Evolutionary conservation across 371 early-diverging fungal species (phyloP).

Genomic region (Rhizomucor miehei): DNA sequence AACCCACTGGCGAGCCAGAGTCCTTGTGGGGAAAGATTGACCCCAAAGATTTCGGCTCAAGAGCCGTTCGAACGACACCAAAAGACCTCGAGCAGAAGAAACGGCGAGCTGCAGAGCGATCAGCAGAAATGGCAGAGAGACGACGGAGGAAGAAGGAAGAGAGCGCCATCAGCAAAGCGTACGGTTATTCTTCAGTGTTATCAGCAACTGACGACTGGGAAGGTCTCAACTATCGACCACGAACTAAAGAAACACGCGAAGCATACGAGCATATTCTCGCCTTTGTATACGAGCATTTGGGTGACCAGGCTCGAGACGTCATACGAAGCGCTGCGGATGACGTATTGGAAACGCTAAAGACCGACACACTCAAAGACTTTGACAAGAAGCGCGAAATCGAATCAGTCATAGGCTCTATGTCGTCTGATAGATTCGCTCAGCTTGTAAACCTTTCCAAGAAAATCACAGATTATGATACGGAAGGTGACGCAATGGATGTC

Average conservation of each 20-base stretch:
- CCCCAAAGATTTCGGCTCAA: conserved; percentile 82
- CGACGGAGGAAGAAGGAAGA: conserved; percentile 60
- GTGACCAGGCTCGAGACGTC: conserved; percentile 88
- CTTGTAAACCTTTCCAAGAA: conserved; percentile 90
- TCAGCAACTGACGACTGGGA: conserved; percentile 92
- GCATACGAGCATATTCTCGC: conserved; percentile 87
- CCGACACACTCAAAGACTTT: conserved; percentile 81
- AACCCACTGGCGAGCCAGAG: conserved; percentile 96
- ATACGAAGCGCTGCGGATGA: conserved; percentile 89
- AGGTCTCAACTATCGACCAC: conserved; percentile 84
- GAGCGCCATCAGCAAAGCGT: conserved; percentile 58
- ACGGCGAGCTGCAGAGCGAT: conserved; percentile 51
- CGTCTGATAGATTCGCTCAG: conserved; percentile 80
- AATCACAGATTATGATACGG: conserved; percentile 82
- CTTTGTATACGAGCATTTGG: conserved; percentile 77
- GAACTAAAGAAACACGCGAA: conserved; percentile 91
- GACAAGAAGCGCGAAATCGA: conserved; percentile 89
- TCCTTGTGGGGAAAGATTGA: conserved; percentile 85
- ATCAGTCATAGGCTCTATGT: conserved; percentile 61
- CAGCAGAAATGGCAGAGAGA: conserved; percentile 50
- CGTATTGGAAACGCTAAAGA: conserved; percentile 80
- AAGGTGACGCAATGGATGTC: conserved; percentile 48
- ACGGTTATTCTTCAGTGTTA: conserved; percentile 82
- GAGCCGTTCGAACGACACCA: conserved; percentile 68
- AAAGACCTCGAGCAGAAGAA: conserved; percentile 68